Percentiles rank a stretch among this genome's conserved stretches.
phyloP scores from a whole-genome alignment of 148 eudicot species.

The Camellia japonica region DNA sequence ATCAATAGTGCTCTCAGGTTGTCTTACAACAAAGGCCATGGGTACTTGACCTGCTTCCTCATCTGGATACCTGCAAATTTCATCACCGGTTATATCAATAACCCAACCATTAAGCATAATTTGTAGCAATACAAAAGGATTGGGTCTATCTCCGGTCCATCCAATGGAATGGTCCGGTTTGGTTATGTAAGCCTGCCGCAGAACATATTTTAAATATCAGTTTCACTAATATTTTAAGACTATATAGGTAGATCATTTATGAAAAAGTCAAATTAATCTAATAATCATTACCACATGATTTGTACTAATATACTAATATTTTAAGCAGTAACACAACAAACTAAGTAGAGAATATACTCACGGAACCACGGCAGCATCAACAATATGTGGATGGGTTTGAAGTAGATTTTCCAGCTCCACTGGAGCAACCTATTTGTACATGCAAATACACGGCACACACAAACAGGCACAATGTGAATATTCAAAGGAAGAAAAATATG shows the following conservation, averaged over 20 bases:
- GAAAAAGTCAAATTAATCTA: no score
- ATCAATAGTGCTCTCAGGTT: constrained; percentile 19
- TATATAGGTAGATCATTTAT: no score
- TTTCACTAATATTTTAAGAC: no score
- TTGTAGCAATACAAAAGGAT: no score
- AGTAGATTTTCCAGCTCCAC: constrained; percentile 17
- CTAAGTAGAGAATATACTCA: not conserved
- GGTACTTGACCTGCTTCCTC: constrained; percentile 44
- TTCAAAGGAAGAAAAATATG: not conserved
- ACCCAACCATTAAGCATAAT: no score
- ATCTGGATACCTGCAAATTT: constrained; percentile 27
- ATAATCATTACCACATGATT: no score
- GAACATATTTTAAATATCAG: no score
- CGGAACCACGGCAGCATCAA: constrained; percentile 14
- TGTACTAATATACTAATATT: not conserved
- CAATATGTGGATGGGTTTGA: constrained; percentile 11
- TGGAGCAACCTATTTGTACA: constrained; percentile 16
- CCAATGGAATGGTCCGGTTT: no score
- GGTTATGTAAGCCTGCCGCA: no score
- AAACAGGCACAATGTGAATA: not conserved
- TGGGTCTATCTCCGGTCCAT: no score
- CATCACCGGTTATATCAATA: not conserved
- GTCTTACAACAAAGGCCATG: constrained; percentile 33
- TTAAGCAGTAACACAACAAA: not conserved
- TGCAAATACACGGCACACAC: not conserved